Percentiles rank a stretch among this genome's conserved stretches.
These are phyloP conservation scores for Ophiobolus disseminans DNA, from an alignment of 2,329 filamentous ascomycete genomes.

Conservation along the genomic window DNA sequence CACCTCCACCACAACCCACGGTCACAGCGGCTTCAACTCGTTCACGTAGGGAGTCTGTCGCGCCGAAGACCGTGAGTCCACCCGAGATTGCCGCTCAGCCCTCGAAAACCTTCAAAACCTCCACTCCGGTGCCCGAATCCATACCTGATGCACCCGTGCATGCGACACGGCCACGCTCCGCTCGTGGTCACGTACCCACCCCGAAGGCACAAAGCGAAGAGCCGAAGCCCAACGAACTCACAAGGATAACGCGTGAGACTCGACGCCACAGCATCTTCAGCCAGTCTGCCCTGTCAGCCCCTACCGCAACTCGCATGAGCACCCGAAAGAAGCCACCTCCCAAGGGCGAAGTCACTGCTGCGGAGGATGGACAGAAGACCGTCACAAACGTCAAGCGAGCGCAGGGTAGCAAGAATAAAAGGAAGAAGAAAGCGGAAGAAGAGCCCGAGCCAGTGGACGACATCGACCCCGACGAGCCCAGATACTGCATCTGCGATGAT, in stretches of 20 bases:
- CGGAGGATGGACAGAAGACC: constrained; percentile 66
- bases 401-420: constrained; percentile 44
- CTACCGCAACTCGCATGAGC: constrained; percentile 50
- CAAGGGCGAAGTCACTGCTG: constrained; percentile 71
- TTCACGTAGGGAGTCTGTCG: constrained; percentile 42
- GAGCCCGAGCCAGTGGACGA: constrained; percentile 44
- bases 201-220: constrained; percentile 59
- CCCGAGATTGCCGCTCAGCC: constrained; percentile 21
- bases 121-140: constrained; percentile 24
- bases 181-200: constrained; percentile 48
- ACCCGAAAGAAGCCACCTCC: constrained; percentile 73
- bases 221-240: constrained; percentile 50
- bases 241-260: constrained; percentile 45
- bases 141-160: constrained; percentile 17
- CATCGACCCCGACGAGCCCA: constrained; percentile 76
- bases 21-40: constrained; percentile 45
- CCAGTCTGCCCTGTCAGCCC: constrained; percentile 42
- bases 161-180: constrained; percentile 43
- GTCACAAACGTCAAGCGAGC: constrained; percentile 76
- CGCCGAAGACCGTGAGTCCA: constrained; percentile 34
- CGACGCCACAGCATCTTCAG: constrained; percentile 57
- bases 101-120: constrained; percentile 26
- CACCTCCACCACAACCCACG: constrained; percentile 17
- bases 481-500: constrained; percentile 79
- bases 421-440: constrained; percentile 57